phyloP scores from a whole-genome alignment of 176 grass and related monocot genomes.

The Coix lacrymajobi region DNA sequence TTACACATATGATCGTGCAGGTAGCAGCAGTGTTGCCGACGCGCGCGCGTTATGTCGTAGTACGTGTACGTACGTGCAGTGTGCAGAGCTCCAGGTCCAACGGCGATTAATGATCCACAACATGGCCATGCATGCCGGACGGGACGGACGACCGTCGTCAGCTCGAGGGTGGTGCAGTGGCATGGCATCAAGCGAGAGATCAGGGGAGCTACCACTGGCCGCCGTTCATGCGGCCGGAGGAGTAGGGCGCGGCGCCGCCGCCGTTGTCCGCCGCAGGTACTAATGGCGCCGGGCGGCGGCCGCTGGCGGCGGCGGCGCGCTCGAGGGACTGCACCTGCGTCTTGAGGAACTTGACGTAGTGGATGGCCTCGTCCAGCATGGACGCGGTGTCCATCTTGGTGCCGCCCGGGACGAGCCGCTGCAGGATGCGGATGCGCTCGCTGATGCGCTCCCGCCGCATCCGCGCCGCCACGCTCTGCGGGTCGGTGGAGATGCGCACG shows the following conservation, averaged over 20 bases:
- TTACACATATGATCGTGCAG: slow-evolving; percentile 17
- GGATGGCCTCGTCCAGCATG: slow-evolving; percentile 96
- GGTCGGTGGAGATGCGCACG: slow-evolving; percentile 85
- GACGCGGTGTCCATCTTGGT: slow-evolving; percentile 99
- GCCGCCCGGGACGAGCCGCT: slow-evolving; percentile 80
- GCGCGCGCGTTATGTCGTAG: not conserved
- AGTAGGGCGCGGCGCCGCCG: not conserved
- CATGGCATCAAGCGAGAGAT: not conserved
- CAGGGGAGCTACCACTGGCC: slow-evolving; percentile 42
- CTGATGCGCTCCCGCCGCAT: slow-evolving; percentile 94
- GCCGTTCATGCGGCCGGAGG: slow-evolving; percentile 4
- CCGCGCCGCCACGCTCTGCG: slow-evolving; percentile 93
- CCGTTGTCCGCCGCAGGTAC: not conserved
- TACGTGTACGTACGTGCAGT: not conserved
- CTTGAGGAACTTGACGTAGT: slow-evolving; percentile 99
- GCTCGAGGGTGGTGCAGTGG: not conserved
- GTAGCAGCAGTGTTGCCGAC: not conserved
- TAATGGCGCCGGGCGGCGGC: slow-evolving; percentile 20
- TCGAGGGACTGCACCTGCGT: slow-evolving; percentile 85
- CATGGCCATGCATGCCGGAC: slow-evolving; percentile 16
- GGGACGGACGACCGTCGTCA: not conserved
- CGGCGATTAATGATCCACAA: not conserved
- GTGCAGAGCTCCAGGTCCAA: slow-evolving; percentile 2
- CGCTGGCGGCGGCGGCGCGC: slow-evolving; percentile 39
- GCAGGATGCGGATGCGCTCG: slow-evolving; percentile 93